Percentiles rank a stretch among this genome's conserved stretches.
Conservation (phyloP, 1,284 basidiomycete genomes). For the Cronartium quercuum region DNA sequence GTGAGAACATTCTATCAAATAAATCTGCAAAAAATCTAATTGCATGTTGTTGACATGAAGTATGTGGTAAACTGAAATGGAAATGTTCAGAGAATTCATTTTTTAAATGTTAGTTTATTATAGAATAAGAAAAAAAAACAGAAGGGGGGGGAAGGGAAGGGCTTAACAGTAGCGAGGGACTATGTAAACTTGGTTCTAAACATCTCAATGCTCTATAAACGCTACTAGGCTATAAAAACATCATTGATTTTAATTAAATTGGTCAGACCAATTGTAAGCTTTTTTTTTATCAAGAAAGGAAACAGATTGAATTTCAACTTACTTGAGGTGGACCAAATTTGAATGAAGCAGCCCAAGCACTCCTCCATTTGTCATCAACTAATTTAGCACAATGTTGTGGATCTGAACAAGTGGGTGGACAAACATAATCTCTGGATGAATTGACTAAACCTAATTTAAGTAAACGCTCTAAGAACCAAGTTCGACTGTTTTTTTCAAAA, state of each 20-base stretch:
- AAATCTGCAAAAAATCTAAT: constrained; percentile 37
- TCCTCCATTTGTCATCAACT: constrained; percentile 88
- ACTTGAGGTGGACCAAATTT: constrained; percentile 62
- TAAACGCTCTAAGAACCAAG: constrained; percentile 88
- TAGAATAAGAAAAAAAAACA: background rate
- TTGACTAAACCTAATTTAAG: constrained; percentile 80
- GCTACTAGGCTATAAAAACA: constrained; percentile 14
- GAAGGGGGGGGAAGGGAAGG: background rate
- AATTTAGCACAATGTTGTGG: constrained; percentile 68
- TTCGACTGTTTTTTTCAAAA: constrained; percentile 56
- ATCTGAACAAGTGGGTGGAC: constrained; percentile 69
- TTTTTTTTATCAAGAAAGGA: background rate
- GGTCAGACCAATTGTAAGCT: background rate
- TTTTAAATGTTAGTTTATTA: background rate
- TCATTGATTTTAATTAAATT: background rate
- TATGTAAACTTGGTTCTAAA: constrained; percentile 38
- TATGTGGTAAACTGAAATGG: constrained; percentile 25
- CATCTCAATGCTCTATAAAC: constrained; percentile 36
- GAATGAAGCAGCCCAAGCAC: constrained; percentile 77
- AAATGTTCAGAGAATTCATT: background rate
- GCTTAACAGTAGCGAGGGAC: constrained; percentile 29
- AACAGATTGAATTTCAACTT: background rate
- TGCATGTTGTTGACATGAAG: constrained; percentile 38
- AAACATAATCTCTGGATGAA: constrained; percentile 77
- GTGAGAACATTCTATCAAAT: constrained; percentile 38